Evolutionary conservation across 2,329 filamentous ascomycete genomes (phyloP).

Genomic region (Fusarium protoensiforme): DNA sequence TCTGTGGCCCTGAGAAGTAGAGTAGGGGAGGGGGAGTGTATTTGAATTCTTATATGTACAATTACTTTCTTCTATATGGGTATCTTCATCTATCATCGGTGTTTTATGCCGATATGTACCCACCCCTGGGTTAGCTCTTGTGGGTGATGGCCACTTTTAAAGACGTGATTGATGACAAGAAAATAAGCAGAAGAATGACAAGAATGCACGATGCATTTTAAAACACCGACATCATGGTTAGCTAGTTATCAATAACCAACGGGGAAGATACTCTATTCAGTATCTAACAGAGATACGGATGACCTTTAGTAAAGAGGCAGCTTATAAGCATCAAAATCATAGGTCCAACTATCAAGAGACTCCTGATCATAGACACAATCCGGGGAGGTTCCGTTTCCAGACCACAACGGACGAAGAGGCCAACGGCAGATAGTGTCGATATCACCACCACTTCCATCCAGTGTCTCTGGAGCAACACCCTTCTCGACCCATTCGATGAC

Average conservation of each 20-base stretch:
- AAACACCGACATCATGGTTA: too few species aligned
- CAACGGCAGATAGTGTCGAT: conserved; percentile 51
- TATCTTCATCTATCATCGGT: too few species aligned
- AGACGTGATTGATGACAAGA: too few species aligned
- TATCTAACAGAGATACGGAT: neutral
- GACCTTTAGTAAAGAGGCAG: conserved; percentile 9
- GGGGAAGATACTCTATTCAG: too few species aligned
- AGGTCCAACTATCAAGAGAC: conserved; percentile 27
- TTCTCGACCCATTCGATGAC: conserved; percentile 77
- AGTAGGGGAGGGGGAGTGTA: neutral
- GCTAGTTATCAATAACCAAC: too few species aligned
- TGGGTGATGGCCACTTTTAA: too few species aligned
- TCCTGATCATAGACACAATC: conserved; percentile 26
- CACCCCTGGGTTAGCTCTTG: too few species aligned
- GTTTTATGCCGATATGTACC: too few species aligned
- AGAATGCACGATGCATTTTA: too few species aligned
- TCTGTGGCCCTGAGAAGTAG: neutral
- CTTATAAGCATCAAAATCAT: conserved; percentile 27
- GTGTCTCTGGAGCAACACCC: conserved; percentile 45
- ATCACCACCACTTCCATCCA: conserved; percentile 42
- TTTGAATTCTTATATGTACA: neutral
- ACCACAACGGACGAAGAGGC: conserved; percentile 44
- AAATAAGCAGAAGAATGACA: too few species aligned
- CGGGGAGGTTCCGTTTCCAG: neutral
- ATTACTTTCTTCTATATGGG: neutral